phyloP scores from a whole-genome alignment of 352 stramenopile species.

The Globisporangium irregulare region DNA sequence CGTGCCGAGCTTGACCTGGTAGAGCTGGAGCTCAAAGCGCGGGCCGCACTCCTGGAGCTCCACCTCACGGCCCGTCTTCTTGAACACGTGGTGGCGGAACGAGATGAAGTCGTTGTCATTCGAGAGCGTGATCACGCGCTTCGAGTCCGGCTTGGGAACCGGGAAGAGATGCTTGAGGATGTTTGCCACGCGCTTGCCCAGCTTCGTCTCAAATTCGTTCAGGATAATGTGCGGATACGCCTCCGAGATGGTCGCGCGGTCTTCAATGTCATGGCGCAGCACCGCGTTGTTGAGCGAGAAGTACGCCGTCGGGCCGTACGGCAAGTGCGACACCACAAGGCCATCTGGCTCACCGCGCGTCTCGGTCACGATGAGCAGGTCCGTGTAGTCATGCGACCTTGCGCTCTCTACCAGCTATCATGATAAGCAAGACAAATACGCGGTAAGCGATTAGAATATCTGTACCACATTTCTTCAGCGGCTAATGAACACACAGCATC shows the following conservation, averaged over 20 bases:
- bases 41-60: constrained; percentile 95
- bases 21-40: constrained; percentile 98
- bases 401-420: constrained; percentile 95
- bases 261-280: constrained; percentile 98
- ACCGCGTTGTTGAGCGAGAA: constrained; percentile 98
- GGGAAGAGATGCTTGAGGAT: constrained; percentile 99
- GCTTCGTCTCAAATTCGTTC: constrained; percentile 93
- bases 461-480: not conserved
- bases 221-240: constrained; percentile 97
- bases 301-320: constrained; percentile 98
- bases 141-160: constrained; percentile 95
- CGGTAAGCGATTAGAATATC: not conserved
- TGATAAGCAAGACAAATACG: constrained; percentile 19
- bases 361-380: constrained; percentile 98
- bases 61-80: constrained; percentile 90
- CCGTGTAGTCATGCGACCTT: constrained; percentile 96
- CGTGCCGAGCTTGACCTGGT: constrained; percentile 97
- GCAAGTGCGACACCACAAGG: constrained; percentile 98
- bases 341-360: constrained; percentile 98
- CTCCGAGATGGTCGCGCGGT: constrained; percentile 90
- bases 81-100: constrained; percentile 99
- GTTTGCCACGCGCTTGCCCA: constrained; percentile 95
- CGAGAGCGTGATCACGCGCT: constrained; percentile 97
- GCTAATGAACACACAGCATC: not conserved
- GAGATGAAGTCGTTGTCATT: constrained; percentile 99